Conservation (phyloP, 2,329 filamentous ascomycete species). For the Berkeleyomyces rouxiae region DNA sequence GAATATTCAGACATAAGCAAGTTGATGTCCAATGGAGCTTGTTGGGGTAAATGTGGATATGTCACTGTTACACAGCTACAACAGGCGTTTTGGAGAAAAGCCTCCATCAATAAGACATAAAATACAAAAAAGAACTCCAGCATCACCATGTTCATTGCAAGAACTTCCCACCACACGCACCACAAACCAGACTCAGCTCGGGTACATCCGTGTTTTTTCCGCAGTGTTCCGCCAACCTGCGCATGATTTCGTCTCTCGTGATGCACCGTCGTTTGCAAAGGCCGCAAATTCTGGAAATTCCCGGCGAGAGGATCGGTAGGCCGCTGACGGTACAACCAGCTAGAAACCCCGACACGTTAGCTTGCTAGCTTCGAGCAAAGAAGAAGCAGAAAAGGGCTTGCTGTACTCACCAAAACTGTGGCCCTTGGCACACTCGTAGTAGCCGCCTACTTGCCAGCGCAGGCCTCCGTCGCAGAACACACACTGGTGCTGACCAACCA, state of each 20-base stretch:
- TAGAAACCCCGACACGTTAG: slow-evolving; percentile 16
- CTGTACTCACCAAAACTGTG: slow-evolving; percentile 25
- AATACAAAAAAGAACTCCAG: not conserved
- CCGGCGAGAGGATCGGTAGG: slow-evolving; percentile 36
- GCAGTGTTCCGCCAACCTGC: not conserved
- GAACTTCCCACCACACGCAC: slow-evolving; percentile 9
- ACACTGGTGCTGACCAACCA: slow-evolving; percentile 25
- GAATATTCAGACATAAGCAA: too few relatives aligned
- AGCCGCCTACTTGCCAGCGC: slow-evolving; percentile 18
- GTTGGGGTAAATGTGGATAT: not conserved
- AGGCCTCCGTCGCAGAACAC: slow-evolving; percentile 29
- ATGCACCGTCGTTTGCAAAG: slow-evolving; percentile 28
- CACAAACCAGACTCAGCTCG: slow-evolving; percentile 1
- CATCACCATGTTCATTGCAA: not conserved
- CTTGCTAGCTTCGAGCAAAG: slow-evolving; percentile 6
- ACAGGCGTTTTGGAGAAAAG: not conserved
- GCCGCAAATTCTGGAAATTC: slow-evolving; percentile 36
- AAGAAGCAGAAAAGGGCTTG: not conserved
- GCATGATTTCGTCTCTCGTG: not conserved
- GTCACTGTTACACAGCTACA: not conserved
- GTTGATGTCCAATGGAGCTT: too few relatives aligned
- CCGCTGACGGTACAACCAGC: slow-evolving; percentile 38
- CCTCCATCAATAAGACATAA: not conserved
- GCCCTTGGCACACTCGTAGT: slow-evolving; percentile 25
- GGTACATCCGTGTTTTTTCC: slow-evolving; percentile 1